Evolutionary conservation across 2,329 filamentous ascomycete species (phyloP).

Genomic region (Macrophomina phaseolina): DNA sequence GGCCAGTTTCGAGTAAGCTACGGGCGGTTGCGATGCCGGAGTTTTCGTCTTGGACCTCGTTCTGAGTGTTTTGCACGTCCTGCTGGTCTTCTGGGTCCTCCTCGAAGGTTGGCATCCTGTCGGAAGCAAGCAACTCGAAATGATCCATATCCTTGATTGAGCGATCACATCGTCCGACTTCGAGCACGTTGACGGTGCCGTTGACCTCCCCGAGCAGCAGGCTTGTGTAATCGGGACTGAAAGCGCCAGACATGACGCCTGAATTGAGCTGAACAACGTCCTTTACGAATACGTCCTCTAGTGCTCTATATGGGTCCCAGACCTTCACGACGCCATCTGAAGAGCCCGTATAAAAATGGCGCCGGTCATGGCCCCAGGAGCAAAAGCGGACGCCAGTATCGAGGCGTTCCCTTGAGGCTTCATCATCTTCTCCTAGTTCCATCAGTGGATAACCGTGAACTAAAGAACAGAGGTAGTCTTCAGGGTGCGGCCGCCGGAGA

Average conservation of each 20-base stretch:
- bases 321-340: slow-evolving; percentile 66
- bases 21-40: slow-evolving; percentile 37
- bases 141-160: slow-evolving; percentile 37
- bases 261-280: slow-evolving; percentile 57
- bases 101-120: not conserved
- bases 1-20: slow-evolving; percentile 38
- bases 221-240: slow-evolving; percentile 61
- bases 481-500: slow-evolving; percentile 51
- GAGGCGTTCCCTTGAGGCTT: slow-evolving; percentile 52
- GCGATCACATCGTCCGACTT: slow-evolving; percentile 45
- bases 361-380: slow-evolving; percentile 60
- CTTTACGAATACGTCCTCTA: slow-evolving; percentile 58
- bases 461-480: slow-evolving; percentile 55
- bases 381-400: slow-evolving; percentile 65
- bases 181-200: slow-evolving; percentile 60
- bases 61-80: not conserved
- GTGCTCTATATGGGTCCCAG: slow-evolving; percentile 63
- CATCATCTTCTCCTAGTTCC: slow-evolving; percentile 49
- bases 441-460: slow-evolving; percentile 58
- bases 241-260: slow-evolving; percentile 63
- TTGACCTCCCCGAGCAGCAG: slow-evolving; percentile 64
- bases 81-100: not conserved
- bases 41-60: not conserved
- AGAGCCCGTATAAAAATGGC: slow-evolving; percentile 63
- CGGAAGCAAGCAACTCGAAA: slow-evolving; percentile 34